These are phyloP conservation scores for Pseudozyma thailandica DNA, from an alignment of 1,284 basidiomycete genomes.

Conservation along the genomic window DNA sequence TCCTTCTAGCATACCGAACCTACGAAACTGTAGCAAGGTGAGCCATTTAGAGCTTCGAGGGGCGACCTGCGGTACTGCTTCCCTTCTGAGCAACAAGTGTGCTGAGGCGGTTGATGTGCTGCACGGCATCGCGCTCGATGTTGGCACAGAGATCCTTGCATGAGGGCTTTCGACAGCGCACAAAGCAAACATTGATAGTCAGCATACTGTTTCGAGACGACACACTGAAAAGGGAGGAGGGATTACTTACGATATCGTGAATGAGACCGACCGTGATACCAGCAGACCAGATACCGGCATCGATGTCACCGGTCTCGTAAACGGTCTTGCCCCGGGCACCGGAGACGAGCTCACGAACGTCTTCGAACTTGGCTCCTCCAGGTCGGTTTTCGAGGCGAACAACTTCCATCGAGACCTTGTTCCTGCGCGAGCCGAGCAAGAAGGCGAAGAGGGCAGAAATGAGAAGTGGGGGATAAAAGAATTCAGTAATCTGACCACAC, in stretches of 20 bases:
- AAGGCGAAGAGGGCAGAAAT: neutral
- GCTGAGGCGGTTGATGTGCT: slow-evolving; percentile 72
- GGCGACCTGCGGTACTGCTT: slow-evolving; percentile 30
- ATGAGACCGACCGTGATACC: slow-evolving; percentile 85
- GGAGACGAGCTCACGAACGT: slow-evolving; percentile 80
- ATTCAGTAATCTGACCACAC: no score
- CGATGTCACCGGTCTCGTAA: slow-evolving; percentile 84
- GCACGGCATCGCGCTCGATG: slow-evolving; percentile 83
- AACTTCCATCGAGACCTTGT: slow-evolving; percentile 82
- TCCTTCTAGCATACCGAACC: no score
- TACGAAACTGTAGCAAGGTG: no score
- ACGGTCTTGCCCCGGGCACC: slow-evolving; percentile 81
- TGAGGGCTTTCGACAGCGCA: slow-evolving; percentile 72
- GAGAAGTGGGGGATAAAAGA: neutral
- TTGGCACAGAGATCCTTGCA: slow-evolving; percentile 79
- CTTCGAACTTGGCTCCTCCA: slow-evolving; percentile 87
- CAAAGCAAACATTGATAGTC: neutral
- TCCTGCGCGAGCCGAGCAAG: no score
- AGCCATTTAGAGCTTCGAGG: slow-evolving; percentile 42
- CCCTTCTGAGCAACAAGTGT: slow-evolving; percentile 38
- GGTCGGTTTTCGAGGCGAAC: slow-evolving; percentile 81
- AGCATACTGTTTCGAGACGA: neutral
- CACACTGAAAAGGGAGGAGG: neutral
- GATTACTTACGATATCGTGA: slow-evolving; percentile 76
- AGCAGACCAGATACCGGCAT: slow-evolving; percentile 87